Percentiles rank a stretch among this genome's conserved stretches.
phyloP scores from a whole-genome alignment of 2,329 filamentous ascomycete genomes.

The Thielaviopsis populi region DNA sequence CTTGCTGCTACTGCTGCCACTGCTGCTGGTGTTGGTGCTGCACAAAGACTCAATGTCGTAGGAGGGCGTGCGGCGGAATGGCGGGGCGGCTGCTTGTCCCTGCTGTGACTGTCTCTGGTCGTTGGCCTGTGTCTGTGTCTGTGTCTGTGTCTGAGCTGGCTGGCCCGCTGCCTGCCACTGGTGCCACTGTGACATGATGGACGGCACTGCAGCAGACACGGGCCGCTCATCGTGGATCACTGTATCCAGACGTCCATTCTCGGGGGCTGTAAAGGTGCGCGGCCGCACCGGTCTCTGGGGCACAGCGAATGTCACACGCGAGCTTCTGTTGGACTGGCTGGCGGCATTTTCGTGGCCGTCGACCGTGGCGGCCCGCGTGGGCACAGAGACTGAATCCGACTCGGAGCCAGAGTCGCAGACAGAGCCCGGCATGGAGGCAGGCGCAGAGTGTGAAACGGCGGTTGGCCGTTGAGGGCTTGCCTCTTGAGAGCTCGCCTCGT shows the following conservation, averaged over 20 bases:
- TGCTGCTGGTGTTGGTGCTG: background rate
- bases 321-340: background rate
- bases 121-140: background rate
- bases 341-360: background rate
- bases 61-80: slow-evolving; percentile 9
- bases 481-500: background rate
- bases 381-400: background rate
- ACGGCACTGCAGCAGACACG: background rate
- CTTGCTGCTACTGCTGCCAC: background rate
- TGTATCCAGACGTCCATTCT: background rate
- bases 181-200: background rate
- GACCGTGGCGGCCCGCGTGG: background rate
- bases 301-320: background rate
- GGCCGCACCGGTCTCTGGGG: background rate
- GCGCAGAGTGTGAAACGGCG: background rate
- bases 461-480: background rate
- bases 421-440: background rate
- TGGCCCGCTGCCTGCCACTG: background rate
- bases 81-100: background rate
- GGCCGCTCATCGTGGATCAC: background rate
- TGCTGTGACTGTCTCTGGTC: background rate
- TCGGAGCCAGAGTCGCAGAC: background rate
- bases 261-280: background rate
- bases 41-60: slow-evolving; percentile 13
- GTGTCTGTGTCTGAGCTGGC: background rate